Base-by-base conservation (phyloP, 345 rosid genomes). In the Xanthoceras sorbifolium region DNA sequence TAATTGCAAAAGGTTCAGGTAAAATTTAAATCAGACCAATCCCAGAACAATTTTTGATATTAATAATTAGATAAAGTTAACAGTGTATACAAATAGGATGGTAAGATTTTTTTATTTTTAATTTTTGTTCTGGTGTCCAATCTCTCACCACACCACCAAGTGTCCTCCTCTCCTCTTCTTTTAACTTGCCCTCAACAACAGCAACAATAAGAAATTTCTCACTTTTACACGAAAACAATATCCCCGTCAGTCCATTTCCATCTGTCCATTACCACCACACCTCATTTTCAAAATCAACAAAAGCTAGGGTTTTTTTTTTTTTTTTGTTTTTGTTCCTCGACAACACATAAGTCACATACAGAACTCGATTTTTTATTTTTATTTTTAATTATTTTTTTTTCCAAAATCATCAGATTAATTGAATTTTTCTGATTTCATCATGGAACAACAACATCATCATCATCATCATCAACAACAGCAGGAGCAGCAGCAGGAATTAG, bases 291-390 rank as follows among this genome's bases (percentile, higher is more conserved):
- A 74, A 44, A 74, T 69, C 71, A 42, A 73, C 77, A 75, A 74
- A 73, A 77, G 66, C 78, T 91, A 91, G 95, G 95, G 92, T 88
- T 91, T 88, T 81, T 67, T 9, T 40, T 20, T n/a, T 25, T 38
- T 67, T 69, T 72, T 22, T 28, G 10, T 22, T 15, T 20, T 6
- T 14, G 46, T 42, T 42, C 10, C 46, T 42, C 46, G 0, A 42
- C 9, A 38, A 38, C 42, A 5, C 42, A 10, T n/a, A n/a, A n/a
- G n/a, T n/a, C n/a, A n/a, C n/a, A n/a, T n/a, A 42, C 46, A 2
- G 10, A 55, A 70, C 67, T 59, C 63, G 28, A 9, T 46, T 44
- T 23, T 46, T 38, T 26, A 20, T 61, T 12, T 78, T 80, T 48
- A 12, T 55, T 74, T 82, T 70, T 74, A 12, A 22, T n/a, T n/a